phyloP scores from a whole-genome alignment of 805 yeast species.

The Yamadazyma insecticola region DNA sequence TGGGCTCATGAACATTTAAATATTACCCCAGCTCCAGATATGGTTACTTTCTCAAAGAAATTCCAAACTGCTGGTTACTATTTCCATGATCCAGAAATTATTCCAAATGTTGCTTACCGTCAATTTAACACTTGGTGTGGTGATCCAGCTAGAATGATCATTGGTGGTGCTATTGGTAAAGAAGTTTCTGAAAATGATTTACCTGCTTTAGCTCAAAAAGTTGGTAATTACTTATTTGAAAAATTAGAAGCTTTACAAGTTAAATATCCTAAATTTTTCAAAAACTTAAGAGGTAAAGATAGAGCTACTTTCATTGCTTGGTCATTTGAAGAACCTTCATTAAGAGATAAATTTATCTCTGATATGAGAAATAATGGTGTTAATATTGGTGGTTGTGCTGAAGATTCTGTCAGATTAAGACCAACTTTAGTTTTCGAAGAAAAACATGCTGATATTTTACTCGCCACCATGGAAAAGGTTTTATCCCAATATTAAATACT shows the following conservation, averaged over 20 bases:
- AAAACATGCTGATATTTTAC: slow-evolving; percentile 70
- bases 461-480: slow-evolving; percentile 38
- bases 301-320: slow-evolving; percentile 69
- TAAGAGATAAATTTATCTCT: slow-evolving; percentile 57
- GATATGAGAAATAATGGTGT: slow-evolving; percentile 63
- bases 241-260: slow-evolving; percentile 49
- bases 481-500: slow-evolving; percentile 21
- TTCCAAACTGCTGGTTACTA: slow-evolving; percentile 83
- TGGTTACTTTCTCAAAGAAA: slow-evolving; percentile 68
- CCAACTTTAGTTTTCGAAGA: slow-evolving; percentile 76
- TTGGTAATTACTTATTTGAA: slow-evolving; percentile 62
- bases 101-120: slow-evolving; percentile 76
- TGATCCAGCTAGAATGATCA: slow-evolving; percentile 75
- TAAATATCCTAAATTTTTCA: slow-evolving; percentile 58
- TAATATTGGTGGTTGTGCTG: slow-evolving; percentile 85
- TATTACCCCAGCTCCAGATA: slow-evolving; percentile 58
- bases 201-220: slow-evolving; percentile 49
- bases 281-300: slow-evolving; percentile 56
- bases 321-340: slow-evolving; percentile 43
- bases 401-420: slow-evolving; percentile 71
- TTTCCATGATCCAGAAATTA: slow-evolving; percentile 67
- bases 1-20: slow-evolving; percentile 74
- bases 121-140: slow-evolving; percentile 96
- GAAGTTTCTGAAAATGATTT: slow-evolving; percentile 62
- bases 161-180: slow-evolving; percentile 68